Evolutionary conservation across 1,284 basidiomycete genomes (phyloP).

Genomic region (Wallemia mellicola): DNA sequence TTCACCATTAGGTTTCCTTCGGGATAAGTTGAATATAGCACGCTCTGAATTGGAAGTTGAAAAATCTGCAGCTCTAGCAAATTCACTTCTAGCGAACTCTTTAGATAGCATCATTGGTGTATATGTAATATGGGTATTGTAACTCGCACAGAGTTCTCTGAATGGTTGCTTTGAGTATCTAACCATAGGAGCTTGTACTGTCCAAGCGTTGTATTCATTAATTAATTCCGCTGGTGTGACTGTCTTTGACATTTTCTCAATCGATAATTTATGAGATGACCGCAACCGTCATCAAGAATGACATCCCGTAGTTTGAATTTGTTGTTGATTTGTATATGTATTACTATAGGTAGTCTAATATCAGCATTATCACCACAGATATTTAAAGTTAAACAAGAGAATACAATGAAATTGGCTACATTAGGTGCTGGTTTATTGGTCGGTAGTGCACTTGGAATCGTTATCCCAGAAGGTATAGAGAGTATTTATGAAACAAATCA

Average conservation of each 20-base stretch:
- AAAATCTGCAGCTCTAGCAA: conserved; percentile 25
- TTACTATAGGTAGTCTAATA: background rate
- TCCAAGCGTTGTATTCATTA: background rate
- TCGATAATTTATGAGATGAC: no score
- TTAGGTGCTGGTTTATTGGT: background rate
- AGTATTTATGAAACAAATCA: background rate
- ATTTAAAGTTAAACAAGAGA: background rate
- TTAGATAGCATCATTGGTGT: conserved; percentile 29
- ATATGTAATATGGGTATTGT: conserved; percentile 26
- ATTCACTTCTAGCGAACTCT: conserved; percentile 18
- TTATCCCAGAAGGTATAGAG: background rate
- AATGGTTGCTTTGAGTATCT: conserved; percentile 29
- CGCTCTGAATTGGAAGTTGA: conserved; percentile 21
- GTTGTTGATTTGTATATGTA: background rate
- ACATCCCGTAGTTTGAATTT: background rate
- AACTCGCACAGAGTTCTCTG: conserved; percentile 23
- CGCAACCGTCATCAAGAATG: background rate
- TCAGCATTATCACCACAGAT: background rate
- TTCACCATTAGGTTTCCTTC: conserved; percentile 6
- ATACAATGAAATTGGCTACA: background rate
- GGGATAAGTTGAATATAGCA: conserved; percentile 22
- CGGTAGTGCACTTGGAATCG: background rate
- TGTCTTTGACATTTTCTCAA: no score
- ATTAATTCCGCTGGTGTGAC: background rate
- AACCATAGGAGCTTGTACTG: conserved; percentile 20